A percentile compares a stretch with the other conserved stretches of the same genome.
These are phyloP conservation scores for Zygnema circumcarinatum DNA, from an alignment of 139 green algal species.

Conservation along the genomic window DNA sequence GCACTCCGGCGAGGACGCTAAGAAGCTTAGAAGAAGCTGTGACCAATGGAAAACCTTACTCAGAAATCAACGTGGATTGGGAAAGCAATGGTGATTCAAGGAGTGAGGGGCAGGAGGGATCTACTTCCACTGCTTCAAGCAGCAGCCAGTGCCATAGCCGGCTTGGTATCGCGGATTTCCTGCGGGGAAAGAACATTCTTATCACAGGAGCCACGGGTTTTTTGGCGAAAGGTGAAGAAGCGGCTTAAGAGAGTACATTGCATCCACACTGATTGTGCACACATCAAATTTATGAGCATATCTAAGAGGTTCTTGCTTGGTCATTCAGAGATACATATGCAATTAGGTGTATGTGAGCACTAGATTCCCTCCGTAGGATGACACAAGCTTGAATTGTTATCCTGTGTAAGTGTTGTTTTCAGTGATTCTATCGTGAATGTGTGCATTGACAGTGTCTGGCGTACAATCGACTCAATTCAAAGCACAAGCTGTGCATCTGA, in stretches of 20 bases:
- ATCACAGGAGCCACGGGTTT: slow-evolving; percentile 59
- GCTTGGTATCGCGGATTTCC: slow-evolving; percentile 47
- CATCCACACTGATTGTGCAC: background rate
- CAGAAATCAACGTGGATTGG: background rate
- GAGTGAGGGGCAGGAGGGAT: background rate
- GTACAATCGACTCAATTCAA: too few relatives aligned
- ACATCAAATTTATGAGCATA: background rate
- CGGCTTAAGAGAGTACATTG: background rate
- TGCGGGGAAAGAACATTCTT: slow-evolving; percentile 51
- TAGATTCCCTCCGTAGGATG: too few relatives aligned
- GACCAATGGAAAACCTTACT: background rate
- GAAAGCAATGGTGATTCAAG: background rate
- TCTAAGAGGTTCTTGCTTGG: background rate
- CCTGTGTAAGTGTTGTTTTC: too few relatives aligned
- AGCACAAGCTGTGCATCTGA: too few relatives aligned
- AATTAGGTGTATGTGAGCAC: too few relatives aligned
- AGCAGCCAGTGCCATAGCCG: background rate
- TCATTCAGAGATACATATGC: background rate
- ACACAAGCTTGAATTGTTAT: too few relatives aligned
- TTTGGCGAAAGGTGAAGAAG: slow-evolving; percentile 51
- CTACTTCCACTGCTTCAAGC: background rate
- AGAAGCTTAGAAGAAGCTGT: background rate
- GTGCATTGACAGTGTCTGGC: too few relatives aligned
- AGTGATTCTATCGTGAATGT: too few relatives aligned
- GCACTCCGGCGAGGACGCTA: background rate